These are phyloP conservation scores for Mycena floridula DNA, from an alignment of 768 basidiomycete species.

Conservation along the genomic window DNA sequence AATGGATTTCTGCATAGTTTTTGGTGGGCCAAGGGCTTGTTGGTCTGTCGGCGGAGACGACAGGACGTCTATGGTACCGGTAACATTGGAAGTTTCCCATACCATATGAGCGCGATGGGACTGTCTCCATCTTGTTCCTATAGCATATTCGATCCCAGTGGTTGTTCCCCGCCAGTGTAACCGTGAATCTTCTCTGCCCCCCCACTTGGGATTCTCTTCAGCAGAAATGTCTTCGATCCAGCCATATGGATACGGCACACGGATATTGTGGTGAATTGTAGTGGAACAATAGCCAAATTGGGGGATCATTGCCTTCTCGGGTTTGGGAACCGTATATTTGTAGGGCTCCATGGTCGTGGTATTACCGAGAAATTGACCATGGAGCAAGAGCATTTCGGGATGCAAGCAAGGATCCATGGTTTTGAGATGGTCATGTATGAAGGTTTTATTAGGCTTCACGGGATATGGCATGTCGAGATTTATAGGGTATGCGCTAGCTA, in stretches of 20 bases:
- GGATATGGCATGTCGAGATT: conserved; percentile 28
- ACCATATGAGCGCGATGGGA: conserved; percentile 40
- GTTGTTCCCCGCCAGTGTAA: conserved; percentile 70
- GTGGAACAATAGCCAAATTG: conserved; percentile 49
- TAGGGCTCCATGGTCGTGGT: conserved; percentile 21
- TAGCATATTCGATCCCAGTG: conserved; percentile 51
- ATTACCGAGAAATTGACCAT: conserved; percentile 48
- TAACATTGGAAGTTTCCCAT: conserved; percentile 21
- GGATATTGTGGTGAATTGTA: conserved; percentile 48
- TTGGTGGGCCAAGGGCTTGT: conserved; percentile 26
- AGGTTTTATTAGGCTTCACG: conserved; percentile 29
- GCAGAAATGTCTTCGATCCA: conserved; percentile 35
- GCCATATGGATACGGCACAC: conserved; percentile 37
- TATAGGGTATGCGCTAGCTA: conserved; percentile 27
- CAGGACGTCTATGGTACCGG: background rate
- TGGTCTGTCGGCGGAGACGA: conserved; percentile 4
- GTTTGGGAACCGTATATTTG: conserved; percentile 21
- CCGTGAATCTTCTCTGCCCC: conserved; percentile 46
- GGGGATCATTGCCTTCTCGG: conserved; percentile 36
- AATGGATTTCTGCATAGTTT: conserved; percentile 18
- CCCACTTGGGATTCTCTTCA: conserved; percentile 51
- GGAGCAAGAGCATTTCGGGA: conserved; percentile 34
- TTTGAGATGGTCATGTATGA: conserved; percentile 40
- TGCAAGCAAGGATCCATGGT: conserved; percentile 48
- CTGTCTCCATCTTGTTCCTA: conserved; percentile 34